Conservation (phyloP, 129 eudicot genomes). For the Artemisia argyi region DNA sequence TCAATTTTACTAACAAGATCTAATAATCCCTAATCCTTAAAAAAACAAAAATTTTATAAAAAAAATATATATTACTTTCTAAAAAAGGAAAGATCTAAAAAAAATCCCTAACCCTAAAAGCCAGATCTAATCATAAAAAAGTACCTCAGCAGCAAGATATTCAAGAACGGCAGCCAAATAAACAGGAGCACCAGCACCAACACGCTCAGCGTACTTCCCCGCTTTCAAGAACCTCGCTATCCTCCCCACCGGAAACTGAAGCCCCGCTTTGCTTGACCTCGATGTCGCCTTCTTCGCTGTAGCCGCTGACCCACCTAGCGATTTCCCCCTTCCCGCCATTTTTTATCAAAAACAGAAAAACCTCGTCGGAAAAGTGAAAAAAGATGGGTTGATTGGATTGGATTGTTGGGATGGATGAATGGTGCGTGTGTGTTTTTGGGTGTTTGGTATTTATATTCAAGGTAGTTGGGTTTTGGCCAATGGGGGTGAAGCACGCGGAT, state of each 20-base stretch:
- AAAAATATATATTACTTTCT: too few species aligned
- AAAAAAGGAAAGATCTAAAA: too few species aligned
- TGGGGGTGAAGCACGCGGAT: conserved; percentile 22
- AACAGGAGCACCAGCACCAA: conserved; percentile 40
- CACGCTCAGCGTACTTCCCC: conserved; percentile 54
- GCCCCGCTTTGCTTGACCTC: conserved; percentile 42
- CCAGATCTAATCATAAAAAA: neutral
- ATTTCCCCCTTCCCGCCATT: conserved; percentile 43
- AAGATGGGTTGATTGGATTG: neutral
- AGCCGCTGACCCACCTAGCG: conserved; percentile 37
- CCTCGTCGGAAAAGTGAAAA: too few species aligned
- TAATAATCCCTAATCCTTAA: too few species aligned
- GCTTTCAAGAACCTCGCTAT: conserved; percentile 43
- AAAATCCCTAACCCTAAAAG: conserved; percentile 10
- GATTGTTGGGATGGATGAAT: neutral
- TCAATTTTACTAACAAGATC: too few species aligned
- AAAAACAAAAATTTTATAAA: too few species aligned
- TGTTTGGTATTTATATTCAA: neutral
- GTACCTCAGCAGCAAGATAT: conserved; percentile 61
- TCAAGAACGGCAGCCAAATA: conserved; percentile 28
- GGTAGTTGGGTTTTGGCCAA: conserved; percentile 17
- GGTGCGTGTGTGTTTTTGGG: neutral
- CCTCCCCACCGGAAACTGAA: conserved; percentile 45
- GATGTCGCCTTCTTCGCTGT: conserved; percentile 38
- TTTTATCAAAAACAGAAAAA: conserved; percentile 6